A percentile compares a stretch with the other conserved stretches of the same genome.
Evolutionary conservation across 192 early-diverging fungal genomes (phyloP).

Genomic region (Chytriomyces confervae): DNA sequence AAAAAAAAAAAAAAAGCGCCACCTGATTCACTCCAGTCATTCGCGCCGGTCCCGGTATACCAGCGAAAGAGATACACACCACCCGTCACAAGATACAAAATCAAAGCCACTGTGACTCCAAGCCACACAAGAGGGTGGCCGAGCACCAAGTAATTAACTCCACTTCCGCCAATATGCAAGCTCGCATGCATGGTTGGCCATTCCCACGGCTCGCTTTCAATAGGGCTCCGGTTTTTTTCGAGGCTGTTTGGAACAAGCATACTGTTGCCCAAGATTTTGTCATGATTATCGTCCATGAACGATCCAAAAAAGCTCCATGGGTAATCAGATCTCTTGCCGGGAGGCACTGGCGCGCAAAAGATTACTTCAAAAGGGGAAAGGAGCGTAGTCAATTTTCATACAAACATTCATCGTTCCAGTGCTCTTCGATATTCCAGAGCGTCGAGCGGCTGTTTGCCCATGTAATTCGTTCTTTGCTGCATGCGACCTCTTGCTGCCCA

Average conservation of each 20-base stretch:
- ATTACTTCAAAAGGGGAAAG: background rate
- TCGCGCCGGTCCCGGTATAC: slow-evolving; percentile 66
- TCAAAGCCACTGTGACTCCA: slow-evolving; percentile 61
- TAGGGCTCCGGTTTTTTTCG: slow-evolving; percentile 71
- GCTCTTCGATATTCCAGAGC: slow-evolving; percentile 94
- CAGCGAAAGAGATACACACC: slow-evolving; percentile 65
- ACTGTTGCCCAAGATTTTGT: slow-evolving; percentile 96
- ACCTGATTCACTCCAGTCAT: slow-evolving; percentile 43
- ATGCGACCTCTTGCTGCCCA: slow-evolving; percentile 89
- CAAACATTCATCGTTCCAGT: slow-evolving; percentile 75
- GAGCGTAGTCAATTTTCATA: background rate
- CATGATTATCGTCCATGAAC: slow-evolving; percentile 88
- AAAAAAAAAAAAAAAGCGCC: background rate
- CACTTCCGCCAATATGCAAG: slow-evolving; percentile 91
- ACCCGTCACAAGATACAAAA: slow-evolving; percentile 53
- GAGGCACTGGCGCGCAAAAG: slow-evolving; percentile 64
- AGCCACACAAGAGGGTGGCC: slow-evolving; percentile 95
- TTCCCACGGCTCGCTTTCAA: slow-evolving; percentile 80
- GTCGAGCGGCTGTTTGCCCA: slow-evolving; percentile 48
- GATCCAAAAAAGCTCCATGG: slow-evolving; percentile 78
- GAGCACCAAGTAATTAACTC: slow-evolving; percentile 85
- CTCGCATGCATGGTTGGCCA: slow-evolving; percentile 90
- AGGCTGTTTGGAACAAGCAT: slow-evolving; percentile 90
- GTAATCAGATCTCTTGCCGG: slow-evolving; percentile 66
- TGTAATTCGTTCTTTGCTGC: slow-evolving; percentile 65